Percentiles rank a stretch among this genome's conserved stretches.
Evolutionary conservation across 352 stramenopile genomes (phyloP).

Genomic region (Globisporangium irregulare): DNA sequence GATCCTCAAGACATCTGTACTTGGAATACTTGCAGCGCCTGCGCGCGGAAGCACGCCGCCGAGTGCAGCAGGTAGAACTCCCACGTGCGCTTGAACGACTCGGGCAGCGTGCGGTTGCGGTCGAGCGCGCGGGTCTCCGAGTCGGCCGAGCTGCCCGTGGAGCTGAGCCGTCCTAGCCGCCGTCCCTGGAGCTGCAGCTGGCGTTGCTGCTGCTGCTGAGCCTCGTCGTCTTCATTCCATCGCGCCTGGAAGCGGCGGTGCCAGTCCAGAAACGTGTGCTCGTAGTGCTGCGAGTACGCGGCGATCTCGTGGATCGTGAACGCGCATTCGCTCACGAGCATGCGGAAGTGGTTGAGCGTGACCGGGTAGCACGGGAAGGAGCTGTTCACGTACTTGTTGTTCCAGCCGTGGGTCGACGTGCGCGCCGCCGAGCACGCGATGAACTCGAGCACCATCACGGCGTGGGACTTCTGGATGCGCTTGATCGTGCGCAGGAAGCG

Average conservation of each 20-base stretch:
- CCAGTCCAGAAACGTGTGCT: conserved; percentile 84
- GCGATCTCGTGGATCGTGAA: conserved; percentile 66
- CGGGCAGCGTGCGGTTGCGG: conserved; percentile 38
- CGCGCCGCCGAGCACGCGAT: conserved; percentile 57
- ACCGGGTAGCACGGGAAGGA: conserved; percentile 56
- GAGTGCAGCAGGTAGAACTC: conserved; percentile 89
- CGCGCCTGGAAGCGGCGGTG: conserved; percentile 69
- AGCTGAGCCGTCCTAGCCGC: conserved; percentile 14
- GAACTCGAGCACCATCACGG: conserved; percentile 65
- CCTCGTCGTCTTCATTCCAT: conserved; percentile 32
- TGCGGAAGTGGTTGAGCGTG: conserved; percentile 47
- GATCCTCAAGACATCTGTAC: conserved; percentile 43
- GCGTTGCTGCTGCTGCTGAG: conserved; percentile 7
- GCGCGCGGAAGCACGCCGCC: conserved; percentile 74
- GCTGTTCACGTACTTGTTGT: conserved; percentile 83
- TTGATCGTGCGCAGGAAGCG: conserved; percentile 66
- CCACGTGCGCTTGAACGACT: conserved; percentile 84
- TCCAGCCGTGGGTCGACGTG: conserved; percentile 74
- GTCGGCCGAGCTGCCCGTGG: neutral
- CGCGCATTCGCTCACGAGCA: conserved; percentile 42
- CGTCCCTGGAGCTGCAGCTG: conserved; percentile 8
- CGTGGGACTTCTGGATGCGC: conserved; percentile 49
- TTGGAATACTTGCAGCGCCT: conserved; percentile 72
- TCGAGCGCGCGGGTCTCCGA: conserved; percentile 11
- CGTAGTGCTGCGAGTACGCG: conserved; percentile 76